phyloP scores from a whole-genome alignment of 192 early-diverging fungal species.

The Coemansia sp. region DNA sequence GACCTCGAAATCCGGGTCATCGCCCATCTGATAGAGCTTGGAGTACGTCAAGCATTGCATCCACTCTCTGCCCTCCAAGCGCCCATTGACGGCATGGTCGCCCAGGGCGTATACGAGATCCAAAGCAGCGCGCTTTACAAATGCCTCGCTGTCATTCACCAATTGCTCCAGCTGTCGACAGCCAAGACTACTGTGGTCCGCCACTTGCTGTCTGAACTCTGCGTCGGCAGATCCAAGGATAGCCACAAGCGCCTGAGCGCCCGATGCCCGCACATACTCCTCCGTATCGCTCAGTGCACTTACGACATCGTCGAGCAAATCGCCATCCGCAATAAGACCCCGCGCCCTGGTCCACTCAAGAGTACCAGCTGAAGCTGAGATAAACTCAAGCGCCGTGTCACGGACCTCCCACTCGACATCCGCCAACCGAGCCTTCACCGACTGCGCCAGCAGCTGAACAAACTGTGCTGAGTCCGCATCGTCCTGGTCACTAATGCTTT shows the following conservation, averaged over 20 bases:
- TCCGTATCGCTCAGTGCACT: constrained; percentile 30
- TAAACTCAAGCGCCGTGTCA: constrained; percentile 46
- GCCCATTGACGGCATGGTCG: background rate
- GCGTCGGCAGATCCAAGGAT: constrained; percentile 6
- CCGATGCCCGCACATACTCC: constrained; percentile 54
- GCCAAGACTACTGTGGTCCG: background rate
- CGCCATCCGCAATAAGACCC: background rate
- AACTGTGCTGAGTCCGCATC: constrained; percentile 2
- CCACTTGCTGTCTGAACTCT: background rate
- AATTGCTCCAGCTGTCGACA: constrained; percentile 5
- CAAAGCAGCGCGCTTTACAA: constrained; percentile 47
- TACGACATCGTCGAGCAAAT: constrained; percentile 14
- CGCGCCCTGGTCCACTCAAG: background rate
- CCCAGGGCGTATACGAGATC: constrained; percentile 27
- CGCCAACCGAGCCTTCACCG: constrained; percentile 19
- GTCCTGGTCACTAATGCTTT: constrained; percentile 11
- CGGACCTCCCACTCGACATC: constrained; percentile 53
- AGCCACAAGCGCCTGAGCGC: constrained; percentile 18
- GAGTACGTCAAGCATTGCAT: constrained; percentile 11
- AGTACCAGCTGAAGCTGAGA: background rate
- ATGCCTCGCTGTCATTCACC: constrained; percentile 42
- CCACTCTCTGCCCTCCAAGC: constrained; percentile 18
- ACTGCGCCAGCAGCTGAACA: background rate
- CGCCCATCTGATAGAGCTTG: constrained; percentile 24
- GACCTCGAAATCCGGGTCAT: constrained; percentile 52